Conservation (phyloP, 1,139 yeast species). For the Suhomyces taliae region DNA sequence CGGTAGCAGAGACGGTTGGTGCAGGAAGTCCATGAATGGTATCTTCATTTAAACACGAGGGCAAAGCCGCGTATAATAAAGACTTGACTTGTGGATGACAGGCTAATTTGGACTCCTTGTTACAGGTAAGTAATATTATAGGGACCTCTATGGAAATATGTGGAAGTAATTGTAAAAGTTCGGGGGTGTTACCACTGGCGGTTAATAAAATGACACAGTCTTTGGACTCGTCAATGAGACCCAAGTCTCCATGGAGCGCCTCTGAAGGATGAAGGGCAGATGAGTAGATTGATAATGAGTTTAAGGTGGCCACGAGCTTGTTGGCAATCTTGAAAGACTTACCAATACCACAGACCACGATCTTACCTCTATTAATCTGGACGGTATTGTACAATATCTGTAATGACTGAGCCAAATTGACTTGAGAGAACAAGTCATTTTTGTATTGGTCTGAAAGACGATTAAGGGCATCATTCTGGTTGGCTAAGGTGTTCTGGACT, state of each 20-base stretch:
- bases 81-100: constrained; percentile 47
- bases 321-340: constrained; percentile 77
- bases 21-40: constrained; percentile 81
- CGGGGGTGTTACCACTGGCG: constrained; percentile 85
- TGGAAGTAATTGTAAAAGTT: constrained; percentile 57
- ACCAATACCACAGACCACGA: constrained; percentile 80
- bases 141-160: constrained; percentile 58
- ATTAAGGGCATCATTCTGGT: constrained; percentile 37
- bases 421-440: constrained; percentile 42
- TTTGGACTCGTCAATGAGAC: constrained; percentile 55
- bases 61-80: constrained; percentile 63
- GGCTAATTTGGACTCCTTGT: constrained; percentile 48
- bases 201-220: constrained; percentile 71
- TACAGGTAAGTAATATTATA: constrained; percentile 64
- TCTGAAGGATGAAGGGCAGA: constrained; percentile 77
- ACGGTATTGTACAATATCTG: constrained; percentile 51
- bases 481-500: constrained; percentile 29
- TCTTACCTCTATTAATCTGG: constrained; percentile 55
- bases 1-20: constrained; percentile 82
- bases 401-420: constrained; percentile 52
- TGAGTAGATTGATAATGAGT: constrained; percentile 72
- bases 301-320: constrained; percentile 78
- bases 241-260: constrained; percentile 90
- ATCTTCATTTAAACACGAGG: constrained; percentile 57
- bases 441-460: constrained; percentile 32